These are phyloP conservation scores for Blastobotrys terrestris DNA, from an alignment of 805 yeast species.

Conservation along the genomic window DNA sequence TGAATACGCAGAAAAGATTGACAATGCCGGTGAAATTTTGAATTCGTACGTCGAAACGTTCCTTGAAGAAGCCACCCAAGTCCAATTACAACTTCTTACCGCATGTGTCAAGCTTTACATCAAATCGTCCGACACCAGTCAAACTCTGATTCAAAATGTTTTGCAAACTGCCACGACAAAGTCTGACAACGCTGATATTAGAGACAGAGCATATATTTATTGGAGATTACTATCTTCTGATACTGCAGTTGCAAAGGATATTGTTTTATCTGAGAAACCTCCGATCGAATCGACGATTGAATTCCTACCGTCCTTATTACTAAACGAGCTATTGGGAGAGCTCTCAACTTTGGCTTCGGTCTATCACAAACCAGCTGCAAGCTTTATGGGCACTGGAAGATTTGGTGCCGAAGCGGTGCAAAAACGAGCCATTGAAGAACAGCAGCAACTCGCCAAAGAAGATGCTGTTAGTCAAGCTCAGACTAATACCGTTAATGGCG, in stretches of 20 bases:
- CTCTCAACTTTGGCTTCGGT: conserved; percentile 83
- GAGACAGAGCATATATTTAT: conserved; percentile 82
- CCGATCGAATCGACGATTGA: conserved; percentile 68
- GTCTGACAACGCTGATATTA: conserved; percentile 73
- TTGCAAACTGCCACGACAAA: conserved; percentile 71
- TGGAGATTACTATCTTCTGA: conserved; percentile 84
- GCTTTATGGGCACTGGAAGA: conserved; percentile 46
- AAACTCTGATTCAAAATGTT: conserved; percentile 72
- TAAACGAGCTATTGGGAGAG: conserved; percentile 66
- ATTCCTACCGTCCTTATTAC: conserved; percentile 57
- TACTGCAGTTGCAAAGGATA: conserved; percentile 59
- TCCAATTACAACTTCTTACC: conserved; percentile 69
- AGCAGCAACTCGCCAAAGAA: conserved; percentile 66
- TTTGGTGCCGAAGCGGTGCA: conserved; percentile 37
- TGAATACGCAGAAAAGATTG: conserved; percentile 55
- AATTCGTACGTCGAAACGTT: conserved; percentile 42
- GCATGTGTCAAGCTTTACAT: conserved; percentile 74
- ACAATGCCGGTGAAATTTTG: conserved; percentile 36
- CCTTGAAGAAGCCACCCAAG: conserved; percentile 64
- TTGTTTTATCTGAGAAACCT: conserved; percentile 61
- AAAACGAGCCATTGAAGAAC: conserved; percentile 61
- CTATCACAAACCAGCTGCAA: conserved; percentile 73
- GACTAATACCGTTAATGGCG: conserved; percentile 47
- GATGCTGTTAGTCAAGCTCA: conserved; percentile 43
- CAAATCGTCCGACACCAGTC: conserved; percentile 47